Evolutionary conservation across 768 basidiomycete species (phyloP).

Genomic region (Lactarius indigo): DNA sequence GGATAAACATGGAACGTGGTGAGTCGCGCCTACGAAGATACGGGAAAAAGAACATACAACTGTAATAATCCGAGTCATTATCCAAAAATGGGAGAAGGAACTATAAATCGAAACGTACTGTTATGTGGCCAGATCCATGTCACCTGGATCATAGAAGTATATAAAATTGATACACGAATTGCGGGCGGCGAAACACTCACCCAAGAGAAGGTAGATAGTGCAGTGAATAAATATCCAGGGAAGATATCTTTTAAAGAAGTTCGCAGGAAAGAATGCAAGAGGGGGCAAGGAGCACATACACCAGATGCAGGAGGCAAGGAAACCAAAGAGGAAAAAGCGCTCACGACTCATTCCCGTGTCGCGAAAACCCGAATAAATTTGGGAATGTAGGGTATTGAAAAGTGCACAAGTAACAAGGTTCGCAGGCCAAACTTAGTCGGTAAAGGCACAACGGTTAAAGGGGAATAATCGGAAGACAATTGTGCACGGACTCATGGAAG

Average conservation of each 20-base stretch:
- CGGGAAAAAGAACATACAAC: slow-evolving; percentile 24
- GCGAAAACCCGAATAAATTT: slow-evolving; percentile 61
- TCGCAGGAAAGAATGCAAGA: slow-evolving; percentile 29
- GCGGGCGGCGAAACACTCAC: slow-evolving; percentile 10
- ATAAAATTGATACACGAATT: neutral
- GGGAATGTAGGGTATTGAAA: slow-evolving; percentile 76
- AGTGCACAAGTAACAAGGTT: slow-evolving; percentile 71
- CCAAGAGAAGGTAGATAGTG: slow-evolving; percentile 27
- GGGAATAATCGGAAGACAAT: neutral
- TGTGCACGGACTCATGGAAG: slow-evolving; percentile 41
- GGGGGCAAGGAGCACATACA: slow-evolving; percentile 36
- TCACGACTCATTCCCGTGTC: slow-evolving; percentile 65
- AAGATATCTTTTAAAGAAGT: slow-evolving; percentile 18
- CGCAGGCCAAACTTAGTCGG: slow-evolving; percentile 58
- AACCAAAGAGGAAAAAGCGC: slow-evolving; percentile 70
- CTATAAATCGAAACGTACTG: slow-evolving; percentile 7
- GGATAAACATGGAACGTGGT: slow-evolving; percentile 1
- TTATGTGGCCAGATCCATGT: slow-evolving; percentile 27
- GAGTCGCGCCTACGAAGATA: neutral
- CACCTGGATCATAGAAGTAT: slow-evolving; percentile 12
- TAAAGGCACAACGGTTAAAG: neutral
- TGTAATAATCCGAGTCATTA: neutral
- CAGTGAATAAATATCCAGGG: slow-evolving; percentile 27
- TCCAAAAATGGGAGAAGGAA: neutral
- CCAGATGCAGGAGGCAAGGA: slow-evolving; percentile 46